These are phyloP conservation scores for Solanum hybrid DNA, from an alignment of 305 asterid genomes.

Conservation along the genomic window DNA sequence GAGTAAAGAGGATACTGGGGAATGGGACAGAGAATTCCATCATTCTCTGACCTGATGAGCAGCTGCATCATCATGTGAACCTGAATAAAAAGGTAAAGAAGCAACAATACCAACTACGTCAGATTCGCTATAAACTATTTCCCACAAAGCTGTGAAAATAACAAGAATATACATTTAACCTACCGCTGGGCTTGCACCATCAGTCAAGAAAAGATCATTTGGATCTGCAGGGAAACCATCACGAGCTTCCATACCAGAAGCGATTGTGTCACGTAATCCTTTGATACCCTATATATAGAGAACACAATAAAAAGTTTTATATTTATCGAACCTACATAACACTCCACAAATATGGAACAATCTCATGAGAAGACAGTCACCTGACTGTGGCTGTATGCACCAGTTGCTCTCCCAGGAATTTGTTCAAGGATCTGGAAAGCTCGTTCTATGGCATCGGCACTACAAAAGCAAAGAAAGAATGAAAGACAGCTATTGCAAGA, in stretches of 20 bases:
- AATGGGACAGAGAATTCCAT: constrained; percentile 86
- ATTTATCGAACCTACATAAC: not conserved
- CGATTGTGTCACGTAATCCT: constrained; percentile 79
- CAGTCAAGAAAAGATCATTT: constrained; percentile 76
- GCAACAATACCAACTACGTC: not conserved
- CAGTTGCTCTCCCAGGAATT: constrained; percentile 98
- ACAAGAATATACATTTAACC: not conserved
- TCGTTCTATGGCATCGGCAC: constrained; percentile 87
- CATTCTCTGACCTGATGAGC: constrained; percentile 57
- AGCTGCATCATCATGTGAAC: constrained; percentile 98
- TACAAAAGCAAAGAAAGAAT: constrained; percentile 11
- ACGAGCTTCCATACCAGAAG: constrained; percentile 77
- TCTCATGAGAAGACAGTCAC: constrained; percentile 20
- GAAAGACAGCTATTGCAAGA: not conserved
- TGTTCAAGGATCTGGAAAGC: constrained; percentile 85
- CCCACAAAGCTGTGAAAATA: not conserved
- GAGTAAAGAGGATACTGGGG: constrained; percentile 95
- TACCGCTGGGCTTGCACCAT: constrained; percentile 96
- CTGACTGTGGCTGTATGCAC: constrained; percentile 99
- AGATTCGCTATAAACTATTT: not conserved
- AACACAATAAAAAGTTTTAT: not conserved
- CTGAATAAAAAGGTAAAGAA: constrained; percentile 21
- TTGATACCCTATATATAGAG: constrained; percentile 54
- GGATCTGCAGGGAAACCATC: constrained; percentile 84
- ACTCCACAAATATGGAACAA: not conserved